A percentile compares a stretch with the other conserved stretches of the same genome.
These are phyloP conservation scores for Pseudogymnoascus sp. DNA, from an alignment of 2,329 filamentous ascomycete species.

Conservation along the genomic window DNA sequence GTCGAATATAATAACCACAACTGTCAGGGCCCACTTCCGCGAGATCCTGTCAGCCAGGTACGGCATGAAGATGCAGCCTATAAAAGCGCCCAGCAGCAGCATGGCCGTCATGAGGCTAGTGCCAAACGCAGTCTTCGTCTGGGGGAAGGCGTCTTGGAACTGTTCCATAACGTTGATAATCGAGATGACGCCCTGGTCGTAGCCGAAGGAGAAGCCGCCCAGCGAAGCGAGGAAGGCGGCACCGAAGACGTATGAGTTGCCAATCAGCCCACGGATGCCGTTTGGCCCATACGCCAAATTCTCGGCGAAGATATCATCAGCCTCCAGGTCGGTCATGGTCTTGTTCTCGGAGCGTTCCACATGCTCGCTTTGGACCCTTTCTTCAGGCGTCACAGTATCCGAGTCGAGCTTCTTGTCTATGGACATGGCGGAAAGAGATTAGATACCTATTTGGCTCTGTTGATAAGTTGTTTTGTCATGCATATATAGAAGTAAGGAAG, in stretches of 20 bases:
- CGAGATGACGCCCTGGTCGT: slow-evolving; percentile 31
- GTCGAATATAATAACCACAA: slow-evolving; percentile 31
- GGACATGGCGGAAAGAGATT: not conserved
- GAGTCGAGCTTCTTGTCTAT: not conserved
- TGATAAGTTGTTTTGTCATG: not conserved
- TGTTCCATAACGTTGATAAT: slow-evolving; percentile 38
- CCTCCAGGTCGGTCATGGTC: not conserved
- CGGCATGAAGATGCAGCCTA: slow-evolving; percentile 29
- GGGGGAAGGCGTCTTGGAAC: slow-evolving; percentile 33
- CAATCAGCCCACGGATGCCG: slow-evolving; percentile 27
- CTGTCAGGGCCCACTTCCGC: slow-evolving; percentile 34
- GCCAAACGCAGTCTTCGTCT: slow-evolving; percentile 29
- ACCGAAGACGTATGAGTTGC: slow-evolving; percentile 34
- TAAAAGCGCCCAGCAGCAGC: slow-evolving; percentile 33
- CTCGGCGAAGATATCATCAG: not conserved
- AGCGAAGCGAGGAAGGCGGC: slow-evolving; percentile 35
- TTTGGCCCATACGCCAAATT: slow-evolving; percentile 23
- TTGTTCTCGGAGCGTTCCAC: not conserved
- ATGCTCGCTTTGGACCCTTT: not conserved
- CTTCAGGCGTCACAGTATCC: not conserved
- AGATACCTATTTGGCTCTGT: not conserved
- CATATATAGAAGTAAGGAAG: not conserved
- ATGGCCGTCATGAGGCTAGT: slow-evolving; percentile 36
- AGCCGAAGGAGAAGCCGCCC: slow-evolving; percentile 34
- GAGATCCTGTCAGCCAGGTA: slow-evolving; percentile 34